Base-by-base conservation (phyloP, 441 rosid genomes). In the Eugenia klotzschiana region DNA sequence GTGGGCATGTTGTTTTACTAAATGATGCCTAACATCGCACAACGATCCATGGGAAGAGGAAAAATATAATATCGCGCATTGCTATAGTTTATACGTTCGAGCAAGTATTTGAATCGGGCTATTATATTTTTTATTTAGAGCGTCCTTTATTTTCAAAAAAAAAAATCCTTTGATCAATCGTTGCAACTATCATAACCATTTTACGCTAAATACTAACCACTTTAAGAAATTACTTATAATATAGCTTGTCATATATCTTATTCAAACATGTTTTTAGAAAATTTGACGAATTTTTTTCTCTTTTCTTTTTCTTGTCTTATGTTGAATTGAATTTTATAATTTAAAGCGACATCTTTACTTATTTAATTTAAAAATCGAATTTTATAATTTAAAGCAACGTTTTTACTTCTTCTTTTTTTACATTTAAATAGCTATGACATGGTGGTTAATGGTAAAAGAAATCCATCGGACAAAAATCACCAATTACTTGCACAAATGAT, bases 31-130 rank as follows among this genome's bases (percentile, higher is more conserved):
- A 57, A 12, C 0, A 26, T 13, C 14, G 20, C 64, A 13, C 1
- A 0, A 0, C 6, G 20, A 6, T 13, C 20, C 69, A 26, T 26
- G 37, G 0, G 1, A 57, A 27, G 37, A 26, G 10, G 37, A 14
- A 57, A 57, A 26, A 26, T 26, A 26, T 57, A 57, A 33, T 3
- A 3, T 57, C 26, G 3, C 4, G 0, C 69, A 1, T 26, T 6
- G 2, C 3, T 26, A 57, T 57, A 2, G 3, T 14, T 1, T 57
- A 57, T 57, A 57, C 2, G 26, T 26, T 26, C 4, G 5, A 57
- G 69, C 1, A 14, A 14, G 3, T 26, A 57, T 26, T 1, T 0
- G 3, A 26, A 57, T 26, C 1, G 0, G 5, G 37, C n/a, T 1
- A 14, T 58, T 1, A 14, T 57, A 57, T n/a, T 57, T 57, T 13